Conservation (phyloP, 169 alveolate species). For the Plasmodium reichenowi region DNA sequence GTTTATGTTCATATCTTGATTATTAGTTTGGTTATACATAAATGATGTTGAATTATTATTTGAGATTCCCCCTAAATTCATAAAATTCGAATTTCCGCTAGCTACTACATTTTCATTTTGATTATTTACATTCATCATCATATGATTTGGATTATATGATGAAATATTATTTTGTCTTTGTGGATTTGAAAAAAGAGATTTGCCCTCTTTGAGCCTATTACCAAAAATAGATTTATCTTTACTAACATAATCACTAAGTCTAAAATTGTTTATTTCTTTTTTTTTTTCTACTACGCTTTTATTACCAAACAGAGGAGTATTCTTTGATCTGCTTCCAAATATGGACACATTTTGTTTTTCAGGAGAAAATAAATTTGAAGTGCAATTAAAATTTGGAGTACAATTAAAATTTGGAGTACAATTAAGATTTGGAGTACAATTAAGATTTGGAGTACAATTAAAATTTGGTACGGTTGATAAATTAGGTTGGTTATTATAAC, state of each 20-base stretch:
- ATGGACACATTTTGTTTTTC: slow-evolving; percentile 57
- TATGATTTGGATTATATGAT: slow-evolving; percentile 1
- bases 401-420: neutral
- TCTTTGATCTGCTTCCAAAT: slow-evolving; percentile 42
- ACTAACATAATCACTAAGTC: slow-evolving; percentile 56
- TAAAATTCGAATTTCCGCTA: slow-evolving; percentile 14
- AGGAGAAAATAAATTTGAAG: slow-evolving; percentile 15
- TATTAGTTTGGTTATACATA: no score
- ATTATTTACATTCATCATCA: neutral
- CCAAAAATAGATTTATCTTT: slow-evolving; percentile 69
- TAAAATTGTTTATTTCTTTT: slow-evolving; percentile 2
- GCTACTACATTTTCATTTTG: slow-evolving; percentile 9
- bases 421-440: neutral
- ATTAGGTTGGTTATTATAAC: neutral
- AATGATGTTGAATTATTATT: no score
- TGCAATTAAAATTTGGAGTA: no score
- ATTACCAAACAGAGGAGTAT: slow-evolving; percentile 37
- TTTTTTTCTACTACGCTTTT: neutral
- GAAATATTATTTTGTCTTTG: slow-evolving; percentile 8
- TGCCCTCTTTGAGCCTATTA: slow-evolving; percentile 59
- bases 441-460: neutral
- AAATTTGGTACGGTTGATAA: no score
- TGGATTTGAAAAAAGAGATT: slow-evolving; percentile 25
- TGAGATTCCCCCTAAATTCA: neutral
- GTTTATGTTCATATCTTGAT: no score